Evolutionary conservation across 1,284 basidiomycete genomes (phyloP).

Genomic region (Porogramme epimiltina): DNA sequence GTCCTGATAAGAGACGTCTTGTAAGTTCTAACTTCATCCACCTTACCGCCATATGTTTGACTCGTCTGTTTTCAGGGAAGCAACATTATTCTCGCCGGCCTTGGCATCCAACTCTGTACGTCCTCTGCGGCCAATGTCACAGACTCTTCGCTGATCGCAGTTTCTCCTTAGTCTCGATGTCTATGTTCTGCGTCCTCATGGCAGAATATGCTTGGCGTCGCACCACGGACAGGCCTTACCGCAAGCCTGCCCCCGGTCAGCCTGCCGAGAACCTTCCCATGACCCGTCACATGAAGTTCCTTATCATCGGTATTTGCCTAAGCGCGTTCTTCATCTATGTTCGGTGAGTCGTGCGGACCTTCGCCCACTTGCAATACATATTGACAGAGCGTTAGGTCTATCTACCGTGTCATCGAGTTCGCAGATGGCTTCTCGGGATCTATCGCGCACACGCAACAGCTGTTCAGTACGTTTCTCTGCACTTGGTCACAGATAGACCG

Average conservation of each 20-base stretch:
- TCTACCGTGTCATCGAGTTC: conserved; percentile 39
- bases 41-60: no score
- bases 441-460: conserved; percentile 49
- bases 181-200: conserved; percentile 14
- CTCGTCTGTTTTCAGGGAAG: conserved; percentile 30
- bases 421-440: conserved; percentile 49
- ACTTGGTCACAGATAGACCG: neutral
- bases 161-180: conserved; percentile 31
- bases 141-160: no score
- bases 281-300: conserved; percentile 12
- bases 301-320: conserved; percentile 11
- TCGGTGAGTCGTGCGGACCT: conserved; percentile 3
- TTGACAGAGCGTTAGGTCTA: conserved; percentile 2
- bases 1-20: conserved; percentile 6
- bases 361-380: neutral
- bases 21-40: conserved; percentile 1
- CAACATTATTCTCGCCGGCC: conserved; percentile 56
- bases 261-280: neutral
- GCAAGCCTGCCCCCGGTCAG: neutral
- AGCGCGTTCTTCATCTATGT: conserved; percentile 13
- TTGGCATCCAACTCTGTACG: conserved; percentile 42
- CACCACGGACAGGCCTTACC: conserved; percentile 8
- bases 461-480: conserved; percentile 44
- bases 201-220: conserved; percentile 13
- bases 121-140: conserved; percentile 34